Conservation (phyloP, 2,329 filamentous ascomycete species). For the Sarocladium strictum region DNA sequence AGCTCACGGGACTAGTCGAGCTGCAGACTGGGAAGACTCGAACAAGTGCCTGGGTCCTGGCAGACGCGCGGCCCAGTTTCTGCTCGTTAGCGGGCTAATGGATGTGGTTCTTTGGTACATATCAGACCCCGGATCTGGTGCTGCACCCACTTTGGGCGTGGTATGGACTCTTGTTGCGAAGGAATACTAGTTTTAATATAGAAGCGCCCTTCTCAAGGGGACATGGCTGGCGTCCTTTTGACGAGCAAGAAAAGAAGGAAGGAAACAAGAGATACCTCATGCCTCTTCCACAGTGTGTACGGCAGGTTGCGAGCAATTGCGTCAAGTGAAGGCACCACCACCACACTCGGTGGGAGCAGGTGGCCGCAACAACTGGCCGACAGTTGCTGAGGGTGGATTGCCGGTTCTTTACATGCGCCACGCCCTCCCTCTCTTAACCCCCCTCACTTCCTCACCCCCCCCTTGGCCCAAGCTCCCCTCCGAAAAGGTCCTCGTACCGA, state of each 20-base stretch:
- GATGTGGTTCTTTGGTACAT: not conserved
- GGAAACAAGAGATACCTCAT: no score
- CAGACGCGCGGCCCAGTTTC: slow-evolving; percentile 1
- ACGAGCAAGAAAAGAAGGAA: no score
- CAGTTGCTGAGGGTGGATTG: not conserved
- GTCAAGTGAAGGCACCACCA: no score
- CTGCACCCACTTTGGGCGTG: not conserved
- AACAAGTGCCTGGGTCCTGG: not conserved
- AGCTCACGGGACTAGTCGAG: not conserved
- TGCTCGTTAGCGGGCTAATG: no score
- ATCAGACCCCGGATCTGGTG: not conserved
- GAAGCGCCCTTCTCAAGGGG: no score
- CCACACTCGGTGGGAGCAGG: not conserved
- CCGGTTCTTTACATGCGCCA: not conserved
- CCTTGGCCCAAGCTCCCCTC: not conserved
- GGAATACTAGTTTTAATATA: no score
- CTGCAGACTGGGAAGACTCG: not conserved
- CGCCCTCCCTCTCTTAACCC: not conserved
- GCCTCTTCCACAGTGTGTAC: no score
- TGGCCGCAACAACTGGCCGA: not conserved
- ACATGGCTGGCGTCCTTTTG: no score
- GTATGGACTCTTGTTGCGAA: not conserved
- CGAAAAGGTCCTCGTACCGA: slow-evolving; percentile 1
- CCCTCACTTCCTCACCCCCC: not conserved
- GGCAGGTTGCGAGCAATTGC: no score